Base-by-base conservation (phyloP, 1,139 yeast genomes). In the Meyerozyma sp. region DNA sequence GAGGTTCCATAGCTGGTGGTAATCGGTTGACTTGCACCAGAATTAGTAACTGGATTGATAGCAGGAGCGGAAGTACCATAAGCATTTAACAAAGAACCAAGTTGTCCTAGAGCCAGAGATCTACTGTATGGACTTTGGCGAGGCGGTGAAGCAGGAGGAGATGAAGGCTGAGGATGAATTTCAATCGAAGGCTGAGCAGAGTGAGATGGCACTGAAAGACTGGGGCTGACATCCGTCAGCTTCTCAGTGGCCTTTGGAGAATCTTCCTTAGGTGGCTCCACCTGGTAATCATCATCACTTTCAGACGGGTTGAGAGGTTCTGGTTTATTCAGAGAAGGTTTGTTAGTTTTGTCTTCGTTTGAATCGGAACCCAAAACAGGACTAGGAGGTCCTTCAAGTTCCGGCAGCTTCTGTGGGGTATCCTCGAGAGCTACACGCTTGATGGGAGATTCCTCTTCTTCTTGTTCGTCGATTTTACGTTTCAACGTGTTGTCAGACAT, bases 381-480 rank as follows among this genome's bases (percentile, higher is more conserved):
- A 30, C 34, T 30, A 13, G 34, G 20, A 30, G 34, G 20, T 4
- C 16, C 34, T 8, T 30, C 34, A 9, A 16, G 34, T 4, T 30
- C 20, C 14, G 34, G 34, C 53, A 8, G n/a, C 20, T 30, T 14
- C 4, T 6, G 10, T 13, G 16, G 5, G 16, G 16, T 30, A 42
- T 79, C 77, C 49, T 84, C 90, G 53, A 85, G 72, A 1, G 94
- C 93, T 8, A 84, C 84, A 45, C 94, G 68, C 56, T 85, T 85
- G 46, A 69, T 71, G 37, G 66, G 52, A 46, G 62, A 68, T 46
- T 68, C 74, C 14, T 55, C 57, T 13, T 59, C 54, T 42, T 79
- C 84, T 35, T 54, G 52, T 43, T 72, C 77, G 50, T 84, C 90
- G 64, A 81, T 84, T 68, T 84, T 84, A 47, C 94, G 75, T 59